phyloP scores from a whole-genome alignment of 306 rosid genomes.

The Trichosanthes cucumerina region DNA sequence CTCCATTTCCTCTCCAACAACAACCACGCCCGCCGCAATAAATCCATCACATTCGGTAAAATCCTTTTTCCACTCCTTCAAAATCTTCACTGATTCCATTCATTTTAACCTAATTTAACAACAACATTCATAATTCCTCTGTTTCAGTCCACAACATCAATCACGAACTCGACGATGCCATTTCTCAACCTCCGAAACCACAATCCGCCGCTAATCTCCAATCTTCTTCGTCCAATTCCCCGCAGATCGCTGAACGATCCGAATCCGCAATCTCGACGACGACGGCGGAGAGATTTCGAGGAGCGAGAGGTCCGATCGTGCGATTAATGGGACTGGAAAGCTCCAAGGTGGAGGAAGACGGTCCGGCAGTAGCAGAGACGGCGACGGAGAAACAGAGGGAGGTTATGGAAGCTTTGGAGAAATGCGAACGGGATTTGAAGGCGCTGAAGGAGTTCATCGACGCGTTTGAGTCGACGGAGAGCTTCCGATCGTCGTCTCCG shows the following conservation, averaged over 20 bases:
- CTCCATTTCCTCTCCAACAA: constrained; percentile 1
- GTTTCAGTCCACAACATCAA: neutral
- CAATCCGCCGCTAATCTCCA: neutral
- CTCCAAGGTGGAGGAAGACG: neutral
- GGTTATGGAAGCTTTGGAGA: constrained; percentile 4
- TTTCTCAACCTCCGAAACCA: neutral
- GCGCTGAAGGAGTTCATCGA: neutral
- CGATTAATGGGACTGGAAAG: constrained; percentile 2
- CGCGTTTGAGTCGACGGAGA: neutral
- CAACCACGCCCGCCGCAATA: neutral
- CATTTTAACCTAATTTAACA: neutral
- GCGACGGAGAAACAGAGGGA: neutral
- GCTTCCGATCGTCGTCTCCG: neutral
- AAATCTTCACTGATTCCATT: neutral
- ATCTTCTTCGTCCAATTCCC: neutral
- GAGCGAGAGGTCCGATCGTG: constrained; percentile 2
- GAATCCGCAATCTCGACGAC: neutral
- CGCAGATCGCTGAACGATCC: neutral
- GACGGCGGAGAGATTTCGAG: neutral
- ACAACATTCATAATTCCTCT: neutral
- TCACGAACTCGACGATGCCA: neutral
- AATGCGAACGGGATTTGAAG: neutral
- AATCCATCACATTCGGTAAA: constrained; percentile 3
- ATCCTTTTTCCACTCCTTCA: neutral
- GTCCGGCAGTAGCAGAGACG: neutral